A percentile compares a stretch with the other conserved stretches of the same genome.
Evolutionary conservation across 768 basidiomycete genomes (phyloP).

Genomic region (Baorangia bicolor): DNA sequence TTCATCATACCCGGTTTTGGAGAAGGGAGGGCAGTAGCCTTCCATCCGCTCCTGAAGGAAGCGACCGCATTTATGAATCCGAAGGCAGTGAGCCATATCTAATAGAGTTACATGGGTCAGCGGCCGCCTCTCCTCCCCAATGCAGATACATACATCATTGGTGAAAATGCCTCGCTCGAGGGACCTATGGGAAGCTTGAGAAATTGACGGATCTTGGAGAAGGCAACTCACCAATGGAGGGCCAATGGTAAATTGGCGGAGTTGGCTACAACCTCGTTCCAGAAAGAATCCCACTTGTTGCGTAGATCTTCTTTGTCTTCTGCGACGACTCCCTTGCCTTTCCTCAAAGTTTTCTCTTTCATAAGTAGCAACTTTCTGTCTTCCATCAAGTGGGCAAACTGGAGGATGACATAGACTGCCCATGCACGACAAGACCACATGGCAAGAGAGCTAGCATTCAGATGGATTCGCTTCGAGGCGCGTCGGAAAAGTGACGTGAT

Average conservation of each 20-base stretch:
- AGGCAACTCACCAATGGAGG: conserved; percentile 67
- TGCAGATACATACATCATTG: conserved; percentile 50
- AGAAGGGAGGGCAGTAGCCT: conserved; percentile 49
- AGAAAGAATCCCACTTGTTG: conserved; percentile 63
- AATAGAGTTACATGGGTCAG: conserved; percentile 6
- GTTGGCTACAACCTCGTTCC: conserved; percentile 72
- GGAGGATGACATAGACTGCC: conserved; percentile 76
- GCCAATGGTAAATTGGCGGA: conserved; percentile 78
- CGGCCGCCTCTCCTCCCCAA: not conserved
- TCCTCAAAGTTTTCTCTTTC: conserved; percentile 55
- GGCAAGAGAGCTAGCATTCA: conserved; percentile 50
- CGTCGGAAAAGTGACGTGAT: conserved; percentile 43
- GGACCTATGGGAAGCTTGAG: conserved; percentile 48
- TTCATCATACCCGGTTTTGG: not conserved
- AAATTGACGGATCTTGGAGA: not conserved
- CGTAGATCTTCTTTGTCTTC: conserved; percentile 55
- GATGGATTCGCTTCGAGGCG: conserved; percentile 39
- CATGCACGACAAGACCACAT: conserved; percentile 81
- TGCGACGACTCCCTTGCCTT: conserved; percentile 52
- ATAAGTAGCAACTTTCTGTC: conserved; percentile 59
- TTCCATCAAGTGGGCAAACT: conserved; percentile 70
- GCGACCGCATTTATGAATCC: conserved; percentile 52
- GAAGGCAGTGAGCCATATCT: conserved; percentile 43
- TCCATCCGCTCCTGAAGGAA: conserved; percentile 71
- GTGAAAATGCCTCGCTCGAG: conserved; percentile 62